A percentile compares a stretch with the other conserved stretches of the same genome.
Conservation (phyloP, 495 filamentous ascomycete genomes). For the Xylaria flabelliformis region DNA sequence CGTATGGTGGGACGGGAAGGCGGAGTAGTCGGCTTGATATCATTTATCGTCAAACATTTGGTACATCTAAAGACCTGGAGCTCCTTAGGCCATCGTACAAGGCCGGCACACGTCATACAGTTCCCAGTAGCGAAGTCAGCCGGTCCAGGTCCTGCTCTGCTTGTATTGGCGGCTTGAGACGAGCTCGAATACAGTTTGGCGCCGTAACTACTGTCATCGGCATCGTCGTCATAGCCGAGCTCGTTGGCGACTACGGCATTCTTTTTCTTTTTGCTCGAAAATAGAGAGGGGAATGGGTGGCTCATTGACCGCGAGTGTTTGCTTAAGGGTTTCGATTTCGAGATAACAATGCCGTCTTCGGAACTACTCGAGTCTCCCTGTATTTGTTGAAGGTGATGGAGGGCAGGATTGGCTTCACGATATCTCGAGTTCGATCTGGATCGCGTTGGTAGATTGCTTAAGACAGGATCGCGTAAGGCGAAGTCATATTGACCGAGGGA, state of each 20-base stretch:
- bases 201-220: conserved; percentile 36
- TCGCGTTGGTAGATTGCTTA: conserved; percentile 31
- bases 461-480: conserved; percentile 31
- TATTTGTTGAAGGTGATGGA: conserved; percentile 24
- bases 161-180: conserved; percentile 36
- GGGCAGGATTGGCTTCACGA: conserved; percentile 29
- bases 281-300: conserved; percentile 73
- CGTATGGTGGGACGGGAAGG: conserved; percentile 30
- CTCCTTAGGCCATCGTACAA: conserved; percentile 81
- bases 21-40: conserved; percentile 62
- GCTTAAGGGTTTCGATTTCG: conserved; percentile 41
- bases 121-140: conserved; percentile 67
- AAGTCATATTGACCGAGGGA: conserved; percentile 41
- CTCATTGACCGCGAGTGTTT: conserved; percentile 74
- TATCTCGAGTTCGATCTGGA: conserved; percentile 38
- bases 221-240: conserved; percentile 37
- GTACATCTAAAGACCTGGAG: conserved; percentile 81
- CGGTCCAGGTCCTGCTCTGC: conserved; percentile 38
- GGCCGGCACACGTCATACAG: conserved; percentile 83
- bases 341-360: conserved; percentile 46
- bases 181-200: conserved; percentile 34
- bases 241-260: conserved; percentile 31
- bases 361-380: conserved; percentile 52
- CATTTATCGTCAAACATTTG: conserved; percentile 86
- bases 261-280: conserved; percentile 64